phyloP scores from a whole-genome alignment of 345 rosid species.

The Gossypium raimondii region DNA sequence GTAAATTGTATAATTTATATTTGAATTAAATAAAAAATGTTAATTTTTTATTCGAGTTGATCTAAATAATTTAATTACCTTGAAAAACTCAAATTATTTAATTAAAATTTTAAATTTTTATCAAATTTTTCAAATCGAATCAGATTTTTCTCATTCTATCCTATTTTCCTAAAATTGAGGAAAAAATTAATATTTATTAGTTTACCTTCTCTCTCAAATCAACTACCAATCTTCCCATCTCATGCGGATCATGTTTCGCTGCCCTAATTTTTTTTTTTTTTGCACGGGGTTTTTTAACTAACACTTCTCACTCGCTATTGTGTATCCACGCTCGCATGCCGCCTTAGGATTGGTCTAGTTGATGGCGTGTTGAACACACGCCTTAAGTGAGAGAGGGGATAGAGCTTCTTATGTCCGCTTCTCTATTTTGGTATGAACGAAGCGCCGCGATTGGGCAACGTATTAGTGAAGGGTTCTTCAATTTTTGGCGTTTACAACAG shows the following conservation, averaged over 20 bases:
- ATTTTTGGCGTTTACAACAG: not conserved
- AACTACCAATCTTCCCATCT: slow-evolving; percentile 14
- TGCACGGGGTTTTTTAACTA: not conserved
- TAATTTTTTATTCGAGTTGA: accelerated
- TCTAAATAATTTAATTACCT: accelerated
- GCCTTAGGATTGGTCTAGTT: no score
- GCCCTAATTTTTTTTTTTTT: no score
- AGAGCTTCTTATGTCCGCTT: not conserved
- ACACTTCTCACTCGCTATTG: not conserved
- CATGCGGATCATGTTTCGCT: slow-evolving; percentile 33
- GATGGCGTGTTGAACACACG: not conserved
- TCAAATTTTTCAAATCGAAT: accelerated
- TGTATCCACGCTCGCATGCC: not conserved
- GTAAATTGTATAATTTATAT: accelerated
- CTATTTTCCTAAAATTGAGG: not conserved
- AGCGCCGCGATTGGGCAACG: slow-evolving; percentile 17
- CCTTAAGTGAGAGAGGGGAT: not conserved
- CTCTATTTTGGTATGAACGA: not conserved
- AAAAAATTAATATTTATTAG: not conserved
- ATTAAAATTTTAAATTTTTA: no score
- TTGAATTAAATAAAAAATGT: no score
- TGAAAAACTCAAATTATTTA: no score
- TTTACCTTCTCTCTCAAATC: slow-evolving; percentile 10
- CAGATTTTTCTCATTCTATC: no score
- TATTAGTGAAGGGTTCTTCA: not conserved